Base-by-base conservation (phyloP, 352 stramenopile species). In the Pythium volutum region DNA sequence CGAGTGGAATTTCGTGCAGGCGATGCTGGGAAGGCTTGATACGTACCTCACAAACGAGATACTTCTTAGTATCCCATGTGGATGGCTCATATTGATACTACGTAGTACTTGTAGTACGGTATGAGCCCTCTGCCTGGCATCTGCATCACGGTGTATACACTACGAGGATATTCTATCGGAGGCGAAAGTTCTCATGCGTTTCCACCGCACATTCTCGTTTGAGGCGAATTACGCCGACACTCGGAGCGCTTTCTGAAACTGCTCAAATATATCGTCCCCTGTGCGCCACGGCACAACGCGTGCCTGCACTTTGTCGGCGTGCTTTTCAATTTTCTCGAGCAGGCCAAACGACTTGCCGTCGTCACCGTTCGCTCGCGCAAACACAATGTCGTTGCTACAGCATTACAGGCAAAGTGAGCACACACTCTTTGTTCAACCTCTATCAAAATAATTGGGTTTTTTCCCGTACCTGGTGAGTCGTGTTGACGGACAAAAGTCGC, bases 211-310 rank as follows among this genome's bases (percentile, higher is more conserved):
- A 42, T 42, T 26, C 3, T 26, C 15, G 15, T 3, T 29, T 9
- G 29, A 9, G 18, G 16, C 5, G 25, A 3, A 15, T 9, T 27
- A 55, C 11, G 33, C 31, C n/a, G 11, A 9, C 4, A 23, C 20
- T 18, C 1, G 22, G 4, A 58, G 51, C 22, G 51, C 33, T 25
- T 14, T 22, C 51, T 46, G 15, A 16, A 60, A 60, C 3, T 60
- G 39, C 2, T 52, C 39, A 52, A 75, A 79, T 33, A 87, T 83
- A 39, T 89, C 75, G n/a, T 75, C 59, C 22, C 72, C 77, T n/a
- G 75, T 83, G 42, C 56, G 71, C 79, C 79, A 89, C 34, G 65
- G 42, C n/a, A 79, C 62, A 1, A 89, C 73, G 0, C 58, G 58
- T 3, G 76, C 80, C 23, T 63, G 33, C 10, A 85, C 57, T 4